phyloP scores from a whole-genome alignment of 1,139 yeast species.

The Arxiozyma telluris region DNA sequence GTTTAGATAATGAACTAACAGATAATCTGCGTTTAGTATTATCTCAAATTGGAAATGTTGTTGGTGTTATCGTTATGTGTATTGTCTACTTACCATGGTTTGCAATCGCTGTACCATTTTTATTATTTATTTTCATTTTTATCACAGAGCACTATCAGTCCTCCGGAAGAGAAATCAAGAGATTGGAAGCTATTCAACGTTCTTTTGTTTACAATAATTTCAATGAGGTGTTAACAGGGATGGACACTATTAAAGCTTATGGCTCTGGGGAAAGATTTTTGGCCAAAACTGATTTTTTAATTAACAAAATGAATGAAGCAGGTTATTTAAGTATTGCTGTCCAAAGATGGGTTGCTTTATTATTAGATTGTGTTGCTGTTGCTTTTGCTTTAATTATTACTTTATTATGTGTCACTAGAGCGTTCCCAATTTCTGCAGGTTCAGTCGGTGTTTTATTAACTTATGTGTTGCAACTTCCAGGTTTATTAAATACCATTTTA shows the following conservation, averaged over 20 bases:
- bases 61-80: constrained; percentile 60
- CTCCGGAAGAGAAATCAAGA: constrained; percentile 74
- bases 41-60: constrained; percentile 45
- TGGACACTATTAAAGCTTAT: constrained; percentile 62
- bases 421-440: constrained; percentile 55
- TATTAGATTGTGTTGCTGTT: constrained; percentile 49
- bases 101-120: constrained; percentile 58
- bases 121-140: constrained; percentile 39
- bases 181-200: constrained; percentile 69
- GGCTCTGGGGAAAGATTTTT: constrained; percentile 44
- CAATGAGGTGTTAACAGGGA: constrained; percentile 65
- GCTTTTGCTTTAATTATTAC: constrained; percentile 40
- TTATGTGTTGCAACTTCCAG: constrained; percentile 48
- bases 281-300: constrained; percentile 38
- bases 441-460: constrained; percentile 68
- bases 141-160: constrained; percentile 60
- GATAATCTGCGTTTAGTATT: constrained; percentile 48
- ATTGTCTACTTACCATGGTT: constrained; percentile 68
- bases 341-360: constrained; percentile 72
- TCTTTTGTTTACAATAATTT: constrained; percentile 72
- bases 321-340: constrained; percentile 56
- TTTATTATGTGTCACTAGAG: constrained; percentile 56
- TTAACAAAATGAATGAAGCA: constrained; percentile 65
- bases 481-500: constrained; percentile 42
- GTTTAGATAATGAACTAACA: constrained; percentile 65